These are phyloP conservation scores for Colletotrichum filicis DNA, from an alignment of 2,329 filamentous ascomycete species.

Conservation along the genomic window DNA sequence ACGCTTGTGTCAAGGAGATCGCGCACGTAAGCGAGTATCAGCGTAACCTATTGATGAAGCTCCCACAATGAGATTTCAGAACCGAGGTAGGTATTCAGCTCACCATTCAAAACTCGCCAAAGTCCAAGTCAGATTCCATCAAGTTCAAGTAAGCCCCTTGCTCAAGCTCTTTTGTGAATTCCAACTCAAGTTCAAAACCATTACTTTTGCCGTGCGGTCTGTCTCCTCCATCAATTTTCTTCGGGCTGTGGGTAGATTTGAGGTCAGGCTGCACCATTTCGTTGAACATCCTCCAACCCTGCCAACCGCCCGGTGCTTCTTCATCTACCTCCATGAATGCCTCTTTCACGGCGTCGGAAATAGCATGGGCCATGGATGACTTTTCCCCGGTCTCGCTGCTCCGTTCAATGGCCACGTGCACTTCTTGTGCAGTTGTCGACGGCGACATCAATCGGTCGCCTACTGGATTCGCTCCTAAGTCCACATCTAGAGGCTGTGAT, in stretches of 20 bases:
- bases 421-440: too few species aligned
- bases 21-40: too few species aligned
- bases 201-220: not conserved
- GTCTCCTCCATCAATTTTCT: too few species aligned
- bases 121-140: conserved; percentile 32
- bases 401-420: not conserved
- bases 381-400: not conserved
- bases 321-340: conserved; percentile 44
- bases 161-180: too few species aligned
- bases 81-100: not conserved
- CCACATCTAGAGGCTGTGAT: not conserved
- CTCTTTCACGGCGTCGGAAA: conserved; percentile 40
- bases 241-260: too few species aligned
- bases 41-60: too few species aligned
- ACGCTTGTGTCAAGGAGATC: too few species aligned
- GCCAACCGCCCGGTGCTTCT: conserved; percentile 41
- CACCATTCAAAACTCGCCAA: conserved; percentile 9
- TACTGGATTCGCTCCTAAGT: not conserved
- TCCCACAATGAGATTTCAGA: too few species aligned
- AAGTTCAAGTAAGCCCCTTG: not conserved
- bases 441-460: too few species aligned
- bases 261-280: conserved; percentile 40
- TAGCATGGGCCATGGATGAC: conserved; percentile 18
- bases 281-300: conserved; percentile 43
- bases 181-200: too few species aligned